Percentiles rank a stretch among this genome's conserved stretches.
phyloP scores from a whole-genome alignment of 306 rosid species.

The Ammopiptanthus mongolicus region DNA sequence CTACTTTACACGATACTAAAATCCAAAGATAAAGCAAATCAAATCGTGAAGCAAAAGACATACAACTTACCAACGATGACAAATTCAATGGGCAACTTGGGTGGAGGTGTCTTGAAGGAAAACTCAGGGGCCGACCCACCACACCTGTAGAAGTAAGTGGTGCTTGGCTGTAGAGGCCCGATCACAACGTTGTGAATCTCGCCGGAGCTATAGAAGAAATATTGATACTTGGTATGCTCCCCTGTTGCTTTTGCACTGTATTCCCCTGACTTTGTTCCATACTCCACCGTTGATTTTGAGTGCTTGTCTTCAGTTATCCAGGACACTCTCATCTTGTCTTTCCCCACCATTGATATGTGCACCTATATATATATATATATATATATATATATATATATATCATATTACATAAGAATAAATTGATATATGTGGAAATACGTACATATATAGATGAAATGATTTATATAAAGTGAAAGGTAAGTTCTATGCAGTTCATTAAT shows the following conservation, averaged over 20 bases:
- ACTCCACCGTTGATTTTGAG: conserved; percentile 28
- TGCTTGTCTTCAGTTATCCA: conserved; percentile 55
- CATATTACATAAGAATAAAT: too few species aligned
- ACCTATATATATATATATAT: conserved; percentile 35
- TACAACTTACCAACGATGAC: conserved; percentile 57
- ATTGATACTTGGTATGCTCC: conserved; percentile 11
- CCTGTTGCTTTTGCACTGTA: conserved; percentile 21
- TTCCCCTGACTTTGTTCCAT: conserved; percentile 31
- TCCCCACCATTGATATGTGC: conserved; percentile 67
- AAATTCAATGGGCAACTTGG: conserved; percentile 52
- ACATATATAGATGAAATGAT: too few species aligned
- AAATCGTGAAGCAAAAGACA: conserved; percentile 1
- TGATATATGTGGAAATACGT: too few species aligned
- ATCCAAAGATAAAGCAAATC: not conserved
- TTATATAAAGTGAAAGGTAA: too few species aligned
- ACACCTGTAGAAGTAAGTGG: conserved; percentile 37
- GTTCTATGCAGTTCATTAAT: too few species aligned
- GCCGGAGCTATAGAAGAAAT: conserved; percentile 33
- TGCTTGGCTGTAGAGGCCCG: conserved; percentile 31
- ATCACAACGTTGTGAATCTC: conserved; percentile 30
- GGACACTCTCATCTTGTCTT: conserved; percentile 57
- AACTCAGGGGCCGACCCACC: conserved; percentile 46
- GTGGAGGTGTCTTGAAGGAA: conserved; percentile 62
- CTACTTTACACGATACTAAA: not conserved
- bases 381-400: too few species aligned